A percentile compares a stretch with the other conserved stretches of the same genome.
These are phyloP conservation scores for Halophytophthora batemanensis DNA, from an alignment of 352 stramenopile genomes.

Conservation along the genomic window DNA sequence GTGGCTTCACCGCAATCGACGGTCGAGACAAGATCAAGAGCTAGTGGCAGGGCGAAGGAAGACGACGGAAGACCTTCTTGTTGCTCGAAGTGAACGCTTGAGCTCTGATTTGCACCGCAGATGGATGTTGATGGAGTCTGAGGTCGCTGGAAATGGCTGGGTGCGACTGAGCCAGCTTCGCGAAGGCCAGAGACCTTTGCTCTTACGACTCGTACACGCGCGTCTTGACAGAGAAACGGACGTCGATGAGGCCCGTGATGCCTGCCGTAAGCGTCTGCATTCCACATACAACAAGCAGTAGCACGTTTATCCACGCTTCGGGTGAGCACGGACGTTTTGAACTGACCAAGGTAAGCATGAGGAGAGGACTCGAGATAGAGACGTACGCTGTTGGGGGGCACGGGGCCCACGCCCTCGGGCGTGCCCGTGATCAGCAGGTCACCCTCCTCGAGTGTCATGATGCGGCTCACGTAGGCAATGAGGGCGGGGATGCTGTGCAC, in stretches of 20 bases:
- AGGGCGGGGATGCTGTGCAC: slow-evolving; percentile 77
- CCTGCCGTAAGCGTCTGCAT: slow-evolving; percentile 62
- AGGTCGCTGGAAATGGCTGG: no score
- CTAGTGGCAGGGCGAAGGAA: no score
- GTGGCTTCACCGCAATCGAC: no score
- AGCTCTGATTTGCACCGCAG: no score
- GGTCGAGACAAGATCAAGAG: no score
- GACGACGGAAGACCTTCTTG: no score
- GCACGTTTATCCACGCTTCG: neutral
- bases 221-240: slow-evolving; percentile 62
- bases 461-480: slow-evolving; percentile 73
- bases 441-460: slow-evolving; percentile 83
- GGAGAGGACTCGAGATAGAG: neutral
- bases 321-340: neutral
- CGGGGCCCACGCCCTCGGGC: slow-evolving; percentile 68
- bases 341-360: neutral
- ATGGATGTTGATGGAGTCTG: no score
- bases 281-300: slow-evolving; percentile 1
- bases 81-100: no score
- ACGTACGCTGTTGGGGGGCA: slow-evolving; percentile 59
- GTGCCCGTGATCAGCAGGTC: slow-evolving; percentile 87
- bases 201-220: slow-evolving; percentile 46
- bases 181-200: neutral
- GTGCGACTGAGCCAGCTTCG: no score
- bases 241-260: slow-evolving; percentile 65